Evolutionary conservation across 108 stramenopile species (phyloP).

Genomic region (Aurantiochytrium sp.): DNA sequence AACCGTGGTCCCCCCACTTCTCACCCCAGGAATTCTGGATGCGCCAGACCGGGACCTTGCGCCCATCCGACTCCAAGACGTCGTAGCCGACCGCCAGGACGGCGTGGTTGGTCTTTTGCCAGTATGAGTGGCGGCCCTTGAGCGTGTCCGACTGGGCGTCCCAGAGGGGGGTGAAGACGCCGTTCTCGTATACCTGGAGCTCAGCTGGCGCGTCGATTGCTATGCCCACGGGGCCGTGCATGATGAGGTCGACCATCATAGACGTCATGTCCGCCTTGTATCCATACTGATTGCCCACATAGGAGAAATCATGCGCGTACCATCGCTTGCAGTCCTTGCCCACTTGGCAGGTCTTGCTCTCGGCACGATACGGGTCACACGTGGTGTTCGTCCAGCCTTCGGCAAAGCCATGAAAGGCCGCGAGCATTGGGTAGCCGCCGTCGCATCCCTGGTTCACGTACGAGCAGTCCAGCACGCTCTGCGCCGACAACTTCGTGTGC

Average conservation of each 20-base stretch:
- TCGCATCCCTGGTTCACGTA: not conserved
- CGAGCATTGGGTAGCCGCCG: not conserved
- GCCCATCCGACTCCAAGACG: not conserved
- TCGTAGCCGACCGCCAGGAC: not conserved
- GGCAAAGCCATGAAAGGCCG: not conserved
- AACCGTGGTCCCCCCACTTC: not conserved
- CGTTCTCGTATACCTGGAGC: not conserved
- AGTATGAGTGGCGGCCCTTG: not conserved
- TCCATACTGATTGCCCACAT: not conserved
- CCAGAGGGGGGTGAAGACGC: not conserved
- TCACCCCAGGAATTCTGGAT: conserved; percentile 13
- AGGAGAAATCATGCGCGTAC: not conserved
- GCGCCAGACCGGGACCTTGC: not conserved
- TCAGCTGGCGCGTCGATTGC: not conserved
- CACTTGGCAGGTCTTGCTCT: not conserved
- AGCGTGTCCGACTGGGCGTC: not conserved
- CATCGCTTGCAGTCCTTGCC: not conserved
- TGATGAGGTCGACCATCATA: conserved; percentile 11
- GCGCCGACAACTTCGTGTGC: not conserved
- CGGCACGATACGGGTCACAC: not conserved
- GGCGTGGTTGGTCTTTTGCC: conserved; percentile 17
- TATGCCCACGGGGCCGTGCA: not conserved
- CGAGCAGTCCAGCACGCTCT: not conserved
- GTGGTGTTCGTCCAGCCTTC: not conserved
- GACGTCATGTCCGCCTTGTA: not conserved